Conservation (phyloP, 2,329 filamentous ascomycete species). For the Verticillium nonalfalfae region DNA sequence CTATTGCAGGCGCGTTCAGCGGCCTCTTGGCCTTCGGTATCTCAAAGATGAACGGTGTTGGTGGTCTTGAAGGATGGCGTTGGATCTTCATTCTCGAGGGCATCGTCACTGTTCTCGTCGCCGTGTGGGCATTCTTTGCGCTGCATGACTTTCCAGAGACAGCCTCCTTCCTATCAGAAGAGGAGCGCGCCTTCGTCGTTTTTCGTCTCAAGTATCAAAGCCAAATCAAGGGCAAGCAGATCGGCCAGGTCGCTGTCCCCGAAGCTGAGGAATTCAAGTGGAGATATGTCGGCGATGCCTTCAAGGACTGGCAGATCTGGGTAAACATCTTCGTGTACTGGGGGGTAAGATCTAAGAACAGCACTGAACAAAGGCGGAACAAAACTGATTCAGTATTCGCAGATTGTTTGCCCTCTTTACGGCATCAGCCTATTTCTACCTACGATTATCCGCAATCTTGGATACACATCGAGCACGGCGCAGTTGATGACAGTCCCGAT, state of each 20-base stretch:
- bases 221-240: slow-evolving; percentile 15
- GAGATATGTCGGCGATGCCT: slow-evolving; percentile 64
- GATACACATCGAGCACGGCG: slow-evolving; percentile 49
- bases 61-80: slow-evolving; percentile 51
- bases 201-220: slow-evolving; percentile 63
- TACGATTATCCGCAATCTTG: slow-evolving; percentile 54
- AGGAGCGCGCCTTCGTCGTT: slow-evolving; percentile 66
- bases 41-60: slow-evolving; percentile 61
- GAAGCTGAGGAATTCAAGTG: slow-evolving; percentile 71
- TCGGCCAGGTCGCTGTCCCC: slow-evolving; percentile 32
- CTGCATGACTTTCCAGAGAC: slow-evolving; percentile 79
- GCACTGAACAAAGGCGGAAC: background rate
- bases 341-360: slow-evolving; percentile 42
- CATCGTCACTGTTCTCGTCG: slow-evolving; percentile 62
- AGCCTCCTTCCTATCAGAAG: slow-evolving; percentile 64
- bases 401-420: slow-evolving; percentile 49
- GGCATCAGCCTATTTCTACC: slow-evolving; percentile 55
- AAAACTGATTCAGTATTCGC: too few relatives aligned
- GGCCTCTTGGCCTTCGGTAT: slow-evolving; percentile 67
- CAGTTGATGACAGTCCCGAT: slow-evolving; percentile 60
- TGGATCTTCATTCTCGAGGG: slow-evolving; percentile 69
- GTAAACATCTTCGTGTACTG: slow-evolving; percentile 56
- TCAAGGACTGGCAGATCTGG: slow-evolving; percentile 77
- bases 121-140: slow-evolving; percentile 60
- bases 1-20: slow-evolving; percentile 71